phyloP scores from a whole-genome alignment of 345 rosid species.

The Brassica cretica region DNA sequence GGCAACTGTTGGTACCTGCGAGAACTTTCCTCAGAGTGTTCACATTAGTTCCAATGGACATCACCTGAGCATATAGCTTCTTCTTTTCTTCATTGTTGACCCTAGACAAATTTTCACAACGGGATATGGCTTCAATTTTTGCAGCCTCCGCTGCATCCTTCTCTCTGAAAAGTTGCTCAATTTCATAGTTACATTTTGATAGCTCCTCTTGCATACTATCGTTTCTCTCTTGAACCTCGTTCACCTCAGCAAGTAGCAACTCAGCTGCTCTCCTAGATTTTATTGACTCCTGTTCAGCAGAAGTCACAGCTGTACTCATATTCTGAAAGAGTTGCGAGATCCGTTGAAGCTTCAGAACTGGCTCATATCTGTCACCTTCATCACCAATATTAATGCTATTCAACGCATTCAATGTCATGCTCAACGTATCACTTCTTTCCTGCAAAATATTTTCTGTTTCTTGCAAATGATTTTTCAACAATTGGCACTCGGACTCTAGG shows the following conservation, averaged over 20 bases:
- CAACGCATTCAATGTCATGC: conserved; percentile 47
- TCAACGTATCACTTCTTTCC: conserved; percentile 60
- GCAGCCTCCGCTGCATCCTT: conserved; percentile 66
- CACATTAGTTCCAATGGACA: conserved; percentile 47
- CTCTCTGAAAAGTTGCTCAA: conserved; percentile 50
- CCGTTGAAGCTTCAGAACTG: conserved; percentile 62
- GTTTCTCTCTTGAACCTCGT: conserved; percentile 95
- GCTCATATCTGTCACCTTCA: conserved; percentile 53
- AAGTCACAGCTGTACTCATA: conserved; percentile 56
- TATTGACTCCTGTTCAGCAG: conserved; percentile 67
- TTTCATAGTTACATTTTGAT: conserved; percentile 49
- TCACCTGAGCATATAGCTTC: conserved; percentile 52
- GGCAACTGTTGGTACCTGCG: conserved; percentile 44
- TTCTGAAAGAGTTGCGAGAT: conserved; percentile 53
- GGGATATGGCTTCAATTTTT: conserved; percentile 58
- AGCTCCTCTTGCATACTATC: conserved; percentile 80
- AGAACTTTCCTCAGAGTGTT: conserved; percentile 51
- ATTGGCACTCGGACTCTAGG: conserved; percentile 63
- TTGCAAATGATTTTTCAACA: conserved; percentile 56
- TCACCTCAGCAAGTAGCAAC: conserved; percentile 80
- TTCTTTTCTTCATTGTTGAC: conserved; percentile 50
- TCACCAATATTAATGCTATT: conserved; percentile 59
- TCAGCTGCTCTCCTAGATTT: conserved; percentile 91
- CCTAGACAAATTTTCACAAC: conserved; percentile 50
- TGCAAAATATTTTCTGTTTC: conserved; percentile 61